Evolutionary conservation across 2,329 filamentous ascomycete species (phyloP), one percentile per base, ranked within the genome.

Genomic region (Botryotinia convoluta): DNA sequence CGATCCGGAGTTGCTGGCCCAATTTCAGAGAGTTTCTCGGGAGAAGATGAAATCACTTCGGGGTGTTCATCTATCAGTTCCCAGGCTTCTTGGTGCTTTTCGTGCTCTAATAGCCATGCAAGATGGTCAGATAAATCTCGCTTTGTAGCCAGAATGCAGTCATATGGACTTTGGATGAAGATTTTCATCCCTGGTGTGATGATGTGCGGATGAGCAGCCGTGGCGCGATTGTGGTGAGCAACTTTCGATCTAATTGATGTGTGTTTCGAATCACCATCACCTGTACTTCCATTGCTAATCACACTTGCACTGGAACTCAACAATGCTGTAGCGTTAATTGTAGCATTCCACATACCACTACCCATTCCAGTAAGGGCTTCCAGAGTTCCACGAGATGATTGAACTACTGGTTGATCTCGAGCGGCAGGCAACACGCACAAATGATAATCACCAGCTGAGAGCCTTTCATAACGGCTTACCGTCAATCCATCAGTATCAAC

Each of bases 81-180:
- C 95, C 95, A 99, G 2, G 95, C 94, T 77, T 93, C 88, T 78
- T 93, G 89, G 79, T 95, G 97, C 75, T 91, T 90, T 70, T 93
- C 88, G 75, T 91, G 93, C 74, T 95, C 92, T 42, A 97, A 81
- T 22, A 98, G 85, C 95, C 95, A 99, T 12, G 87, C 85, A 35
- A 98, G 84, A 79, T 97, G 94, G 82, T 99, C 96, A 5, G 90
- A 86, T 26, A 97, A 86, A 79, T 97, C 95, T 77, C 96, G 88
- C 80, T 95, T 95, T 3, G 96, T 93, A 0, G 94, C 93, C 72
- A 98, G 85, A n/a, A 98, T 92, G 79, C 95, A 98, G 82, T 99
- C 96, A 80, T 97, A 99, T 0, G 96, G 96, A 78, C 94, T 98
- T 79, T 97, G 94, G 59, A 99, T 93, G 81, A 98, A 98, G 26